phyloP scores from a whole-genome alignment of 164 flowering plant genomes.

The Dillenia suffruticosa region DNA sequence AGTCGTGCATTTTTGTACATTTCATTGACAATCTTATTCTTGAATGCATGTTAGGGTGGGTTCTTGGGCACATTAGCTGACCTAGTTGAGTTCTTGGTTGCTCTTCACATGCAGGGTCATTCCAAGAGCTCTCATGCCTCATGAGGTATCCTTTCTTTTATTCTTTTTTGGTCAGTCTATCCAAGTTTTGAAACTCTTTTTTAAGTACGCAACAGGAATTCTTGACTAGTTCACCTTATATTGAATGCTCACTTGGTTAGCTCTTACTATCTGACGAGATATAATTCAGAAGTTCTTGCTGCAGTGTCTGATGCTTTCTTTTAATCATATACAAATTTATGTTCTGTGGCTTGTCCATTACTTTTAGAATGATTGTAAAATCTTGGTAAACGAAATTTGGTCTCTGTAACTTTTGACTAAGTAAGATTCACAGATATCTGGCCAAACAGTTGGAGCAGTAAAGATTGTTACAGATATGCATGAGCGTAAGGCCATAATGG shows the following conservation, averaged over 20 bases:
- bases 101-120: conserved; percentile 60
- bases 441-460: conserved; percentile 80
- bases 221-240: too few relatives aligned
- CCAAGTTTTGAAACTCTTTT: too few relatives aligned
- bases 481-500: conserved; percentile 89
- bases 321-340: neutral
- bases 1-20: neutral
- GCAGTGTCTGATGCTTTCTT: neutral
- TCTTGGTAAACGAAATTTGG: neutral
- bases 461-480: conserved; percentile 80
- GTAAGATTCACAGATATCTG: conserved; percentile 61
- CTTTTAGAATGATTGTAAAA: too few relatives aligned
- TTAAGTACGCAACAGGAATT: too few relatives aligned
- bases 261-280: too few relatives aligned
- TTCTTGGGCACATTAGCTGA: conserved; percentile 6
- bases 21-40: neutral
- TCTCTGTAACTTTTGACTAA: neutral
- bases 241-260: too few relatives aligned
- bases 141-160: conserved; percentile 55
- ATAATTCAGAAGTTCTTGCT: too few relatives aligned
- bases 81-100: conserved; percentile 9
- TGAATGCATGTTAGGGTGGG: conserved; percentile 1
- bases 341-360: neutral
- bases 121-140: conserved; percentile 87
- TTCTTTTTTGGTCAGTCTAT: too few relatives aligned